Base-by-base conservation (phyloP, 208 protist genomes). In the Trypanosoma caninum region DNA sequence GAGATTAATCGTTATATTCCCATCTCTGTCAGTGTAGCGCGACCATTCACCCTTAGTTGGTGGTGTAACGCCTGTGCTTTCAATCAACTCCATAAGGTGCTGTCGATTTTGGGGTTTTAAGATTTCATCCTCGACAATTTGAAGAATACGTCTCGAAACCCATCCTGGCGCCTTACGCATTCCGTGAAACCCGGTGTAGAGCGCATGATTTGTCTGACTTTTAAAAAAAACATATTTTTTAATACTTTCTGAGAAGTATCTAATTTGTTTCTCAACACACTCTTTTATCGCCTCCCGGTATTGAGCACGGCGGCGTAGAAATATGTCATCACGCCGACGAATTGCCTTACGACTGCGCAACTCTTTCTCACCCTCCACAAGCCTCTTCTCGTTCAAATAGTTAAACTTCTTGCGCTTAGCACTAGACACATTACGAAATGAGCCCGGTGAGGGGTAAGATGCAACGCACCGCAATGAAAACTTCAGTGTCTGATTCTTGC, bases 181-280 rank as follows among this genome's bases (percentile, higher is more conserved):
- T 2, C 65, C 56, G 3, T 55, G 46, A 59, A 72, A 72, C 41
- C 28, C 46, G n/a, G 28, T 60, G 11, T 23, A 54, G 7, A 35
- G 23, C 16, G 35, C 14, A 1, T 44, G 27, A 10, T n/a, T 34
- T 14, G 4, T 1, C 9, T 58, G 58, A 20, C 46, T 53, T n/a
- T 72, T 73, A 34, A 82, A 94, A 55, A 95, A 95, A 1, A 95
- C 58, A 40, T 65, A 74, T 27, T 75, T 28, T 44, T 76, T 88
- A 3, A 93, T 55, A 18, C 69, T 54, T 0, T 81, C 74, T 1
- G 82, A 40, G 20, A 87, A 84, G 59, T 86, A 95, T 8, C 74
- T 74, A 30, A 92, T 84, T 25, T 89, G 69, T 20, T 79, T 65
- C 45, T 75, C 76, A 38, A 95, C 68, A 41, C 80, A 64, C 2